A percentile compares a stretch with the other conserved stretches of the same genome.
These are phyloP conservation scores for Buddleja alternifolia DNA, from an alignment of 257 asterid genomes.

Conservation along the genomic window DNA sequence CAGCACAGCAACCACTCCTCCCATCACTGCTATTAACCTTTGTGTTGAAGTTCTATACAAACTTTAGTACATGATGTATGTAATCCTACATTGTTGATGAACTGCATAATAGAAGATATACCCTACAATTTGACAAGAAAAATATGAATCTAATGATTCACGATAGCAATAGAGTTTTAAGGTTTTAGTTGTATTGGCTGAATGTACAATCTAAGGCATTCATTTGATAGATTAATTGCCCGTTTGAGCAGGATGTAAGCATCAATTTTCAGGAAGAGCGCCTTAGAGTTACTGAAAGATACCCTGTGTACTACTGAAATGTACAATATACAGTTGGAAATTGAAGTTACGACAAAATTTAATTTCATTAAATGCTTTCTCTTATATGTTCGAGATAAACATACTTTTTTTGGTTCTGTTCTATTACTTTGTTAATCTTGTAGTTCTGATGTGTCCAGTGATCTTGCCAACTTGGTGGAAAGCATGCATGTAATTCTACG, in stretches of 20 bases:
- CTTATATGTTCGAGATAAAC: slow-evolving; percentile 11
- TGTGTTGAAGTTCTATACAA: not conserved
- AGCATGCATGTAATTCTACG: slow-evolving; percentile 69
- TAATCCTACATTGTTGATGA: not conserved
- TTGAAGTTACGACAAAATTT: slow-evolving; percentile 7
- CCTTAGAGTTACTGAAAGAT: not conserved
- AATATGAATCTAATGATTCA: not conserved
- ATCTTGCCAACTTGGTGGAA: slow-evolving; percentile 94
- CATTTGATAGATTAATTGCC: not conserved
- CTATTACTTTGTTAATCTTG: slow-evolving; percentile 25
- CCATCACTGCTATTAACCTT: not conserved
- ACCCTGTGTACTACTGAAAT: slow-evolving; percentile 12
- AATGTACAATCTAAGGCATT: not conserved
- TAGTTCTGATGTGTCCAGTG: slow-evolving; percentile 55
- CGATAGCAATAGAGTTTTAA: not conserved
- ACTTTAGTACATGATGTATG: slow-evolving; percentile 12
- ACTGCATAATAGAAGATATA: not conserved
- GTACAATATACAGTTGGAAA: slow-evolving; percentile 5
- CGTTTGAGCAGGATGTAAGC: slow-evolving; percentile 15
- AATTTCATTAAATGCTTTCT: slow-evolving; percentile 13
- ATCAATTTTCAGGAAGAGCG: slow-evolving; percentile 19
- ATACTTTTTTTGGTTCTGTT: slow-evolving; percentile 2
- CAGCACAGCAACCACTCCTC: not conserved
- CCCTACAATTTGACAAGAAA: not conserved
- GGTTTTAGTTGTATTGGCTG: not conserved